Percentiles rank a stretch among this genome's conserved stretches.
Conservation (phyloP, 2,329 filamentous ascomycete species). For the Arthrobotrys iridis region DNA sequence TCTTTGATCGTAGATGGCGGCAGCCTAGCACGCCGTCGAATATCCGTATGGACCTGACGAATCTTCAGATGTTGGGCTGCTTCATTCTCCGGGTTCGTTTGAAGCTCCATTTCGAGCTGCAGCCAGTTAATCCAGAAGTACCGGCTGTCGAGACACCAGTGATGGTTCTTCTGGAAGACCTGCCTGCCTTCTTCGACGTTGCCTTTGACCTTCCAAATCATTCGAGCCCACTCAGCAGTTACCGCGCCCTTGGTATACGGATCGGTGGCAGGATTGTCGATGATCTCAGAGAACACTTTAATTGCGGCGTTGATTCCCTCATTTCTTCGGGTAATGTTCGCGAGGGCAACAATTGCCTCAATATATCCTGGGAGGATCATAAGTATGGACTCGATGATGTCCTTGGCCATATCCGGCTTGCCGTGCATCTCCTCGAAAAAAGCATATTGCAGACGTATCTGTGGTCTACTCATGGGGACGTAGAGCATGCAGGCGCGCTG, state of each 20-base stretch:
- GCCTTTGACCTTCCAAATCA: conserved; percentile 89
- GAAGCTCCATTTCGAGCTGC: conserved; percentile 86
- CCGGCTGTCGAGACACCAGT: conserved; percentile 84
- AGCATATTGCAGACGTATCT: conserved; percentile 87
- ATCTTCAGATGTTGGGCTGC: conserved; percentile 75
- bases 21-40: conserved; percentile 77
- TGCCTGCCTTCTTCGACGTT: conserved; percentile 81
- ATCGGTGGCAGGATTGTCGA: conserved; percentile 77
- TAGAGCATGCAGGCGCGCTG: conserved; percentile 84
- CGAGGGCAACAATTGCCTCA: conserved; percentile 87
- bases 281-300: conserved; percentile 80
- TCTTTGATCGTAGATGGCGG: conserved; percentile 75
- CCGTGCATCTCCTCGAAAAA: conserved; percentile 91
- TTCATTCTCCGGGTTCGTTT: conserved; percentile 73
- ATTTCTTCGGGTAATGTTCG: conserved; percentile 85
- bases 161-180: conserved; percentile 82
- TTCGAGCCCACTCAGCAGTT: conserved; percentile 84
- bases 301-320: conserved; percentile 85
- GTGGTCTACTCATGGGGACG: conserved; percentile 84
- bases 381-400: conserved; percentile 84
- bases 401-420: conserved; percentile 79
- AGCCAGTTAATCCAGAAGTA: conserved; percentile 92
- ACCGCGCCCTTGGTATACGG: conserved; percentile 85
- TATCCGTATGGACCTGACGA: conserved; percentile 79
- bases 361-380: conserved; percentile 78